Evolutionary conservation across 2,329 filamentous ascomycete genomes (phyloP), one percentile per base, ranked within the genome.

Genomic region (Rasamsonia emersonii): DNA sequence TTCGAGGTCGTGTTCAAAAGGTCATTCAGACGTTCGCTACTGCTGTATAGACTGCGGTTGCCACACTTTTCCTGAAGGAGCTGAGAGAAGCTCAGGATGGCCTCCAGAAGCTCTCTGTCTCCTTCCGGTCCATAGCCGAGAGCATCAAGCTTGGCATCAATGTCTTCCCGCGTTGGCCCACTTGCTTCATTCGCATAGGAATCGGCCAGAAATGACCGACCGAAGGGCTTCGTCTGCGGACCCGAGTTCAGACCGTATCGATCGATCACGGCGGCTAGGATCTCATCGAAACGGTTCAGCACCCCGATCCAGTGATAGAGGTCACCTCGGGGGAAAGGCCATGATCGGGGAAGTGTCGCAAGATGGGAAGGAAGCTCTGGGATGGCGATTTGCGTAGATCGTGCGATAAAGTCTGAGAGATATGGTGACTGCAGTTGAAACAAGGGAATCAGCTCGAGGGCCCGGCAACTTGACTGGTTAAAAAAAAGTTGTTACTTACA

Each of bases 291-390:
- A 36, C 86, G 80, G 59, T 98, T 93, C 38, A 98, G 65, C 15
- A 94, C 73, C 17, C 84, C 80, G 45, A 98, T 95, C 93, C 93
- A 98, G 68, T 98, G 89, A 56, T 96, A 96, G 18, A 96, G 68
- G 57, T 98, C 91, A 39, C 91, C 93, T 56, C 89, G 77, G 23
- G 89, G 89, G 52, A 96, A 93, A 2, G 88, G 86, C 91, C 91
- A 98, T 71, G 80, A 71, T 43, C 79, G 79, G 37, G 89, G 86
- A 55, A 96, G 96, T 35, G 73, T 75, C 47, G 72, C 70, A 43
- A 98, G 80, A 45, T 82, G 75, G 47, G 75, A 66, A 45, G 86
- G 84, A 44, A 98, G 71, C 54, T 83, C 75, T 49, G 81, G 78
- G 49, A 95, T 65, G 28, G 86, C 75, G 35, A 54, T 37, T 33